Conservation (phyloP, 208 protist species). For the Strigomonas culicis region DNA sequence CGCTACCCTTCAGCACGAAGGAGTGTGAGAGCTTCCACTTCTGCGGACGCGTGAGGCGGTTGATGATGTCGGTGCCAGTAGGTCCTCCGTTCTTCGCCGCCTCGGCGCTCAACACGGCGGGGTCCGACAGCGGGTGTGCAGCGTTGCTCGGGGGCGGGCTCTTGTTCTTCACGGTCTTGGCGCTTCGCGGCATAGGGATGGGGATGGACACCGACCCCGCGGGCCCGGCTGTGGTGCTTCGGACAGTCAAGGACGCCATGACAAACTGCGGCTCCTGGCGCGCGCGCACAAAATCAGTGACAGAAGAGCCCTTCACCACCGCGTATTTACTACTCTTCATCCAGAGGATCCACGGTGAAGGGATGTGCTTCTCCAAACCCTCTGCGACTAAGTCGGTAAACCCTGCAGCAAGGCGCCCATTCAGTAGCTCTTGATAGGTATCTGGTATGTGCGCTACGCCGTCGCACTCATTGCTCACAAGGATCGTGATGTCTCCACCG, state of each 20-base stretch:
- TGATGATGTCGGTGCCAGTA: slow-evolving; percentile 15
- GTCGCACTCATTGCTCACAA: slow-evolving; percentile 67
- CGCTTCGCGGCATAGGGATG: slow-evolving; percentile 83
- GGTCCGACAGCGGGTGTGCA: slow-evolving; percentile 48
- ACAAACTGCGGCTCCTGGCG: slow-evolving; percentile 20
- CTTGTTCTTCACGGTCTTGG: slow-evolving; percentile 39
- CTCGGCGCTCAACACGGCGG: slow-evolving; percentile 76
- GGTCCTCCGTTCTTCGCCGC: slow-evolving; percentile 20
- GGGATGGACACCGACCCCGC: slow-evolving; percentile 29
- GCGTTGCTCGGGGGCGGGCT: slow-evolving; percentile 13
- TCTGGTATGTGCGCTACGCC: slow-evolving; percentile 28
- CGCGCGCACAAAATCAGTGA: slow-evolving; percentile 32
- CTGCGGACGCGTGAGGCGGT: slow-evolving; percentile 18
- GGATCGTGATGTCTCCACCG: slow-evolving; percentile 29
- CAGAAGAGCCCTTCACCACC: slow-evolving; percentile 19
- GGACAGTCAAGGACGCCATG: neutral
- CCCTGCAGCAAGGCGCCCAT: slow-evolving; percentile 32
- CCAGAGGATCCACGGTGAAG: slow-evolving; percentile 61
- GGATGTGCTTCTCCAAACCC: slow-evolving; percentile 29
- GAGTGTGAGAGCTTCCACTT: slow-evolving; percentile 53
- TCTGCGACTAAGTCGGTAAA: slow-evolving; percentile 77
- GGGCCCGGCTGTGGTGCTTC: too few relatives aligned
- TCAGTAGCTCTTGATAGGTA: slow-evolving; percentile 42
- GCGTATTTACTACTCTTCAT: slow-evolving; percentile 65
- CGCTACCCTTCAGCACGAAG: slow-evolving; percentile 67